Evolutionary conservation across 306 rosid species (phyloP), one percentile per base, ranked within the genome.

Genomic region (Begonia fuchsioides): DNA sequence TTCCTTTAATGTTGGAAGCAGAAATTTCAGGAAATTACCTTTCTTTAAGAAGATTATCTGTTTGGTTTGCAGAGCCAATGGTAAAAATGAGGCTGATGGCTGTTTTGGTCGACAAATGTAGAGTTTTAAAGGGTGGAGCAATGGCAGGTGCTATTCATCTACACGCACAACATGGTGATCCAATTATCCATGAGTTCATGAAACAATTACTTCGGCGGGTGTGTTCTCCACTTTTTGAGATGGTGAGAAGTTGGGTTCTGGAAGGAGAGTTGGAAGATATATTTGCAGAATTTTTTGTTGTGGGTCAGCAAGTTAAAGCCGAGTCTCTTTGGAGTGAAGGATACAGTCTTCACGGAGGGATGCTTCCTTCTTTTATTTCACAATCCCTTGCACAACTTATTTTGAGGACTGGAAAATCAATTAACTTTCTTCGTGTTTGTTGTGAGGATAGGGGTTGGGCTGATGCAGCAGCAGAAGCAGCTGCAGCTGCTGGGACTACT

Each of bases 321-420:
- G 98, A 90, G 61, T 85, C 96, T 14, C 96, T 90, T 15, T 90
- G 96, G 98, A 77, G 96, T 66, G 96, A 85, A 52, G 96, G 98
- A 44, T 90, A 85, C 61, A 75, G 75, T 70, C 87, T 90, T 54
- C 92, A 85, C 17, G 63, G 80, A 8, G 76, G 73, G n/a, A 90
- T 85, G 98, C 94, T 90, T 73, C 98, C 96, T 61, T 76, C 81
- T 8, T 90, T 90, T 52, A 90, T 90, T 58, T 66, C 94, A 0
- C 81, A 86, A 51, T 90, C 96, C 32, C 96, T 90, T 39, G 98
- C 98, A 0, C 98, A 81, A 67, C 66, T 86, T 47, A 90, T 90
- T 38, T 69, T 90, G 60, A 81, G 96, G 73, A 90, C 96, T 43
- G 94, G 96, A n/a, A 85, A 90, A 62, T 90, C 98, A 0, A 90